Base-by-base conservation (phyloP, 2,329 filamentous ascomycete species). In the Botryotinia globosa region DNA sequence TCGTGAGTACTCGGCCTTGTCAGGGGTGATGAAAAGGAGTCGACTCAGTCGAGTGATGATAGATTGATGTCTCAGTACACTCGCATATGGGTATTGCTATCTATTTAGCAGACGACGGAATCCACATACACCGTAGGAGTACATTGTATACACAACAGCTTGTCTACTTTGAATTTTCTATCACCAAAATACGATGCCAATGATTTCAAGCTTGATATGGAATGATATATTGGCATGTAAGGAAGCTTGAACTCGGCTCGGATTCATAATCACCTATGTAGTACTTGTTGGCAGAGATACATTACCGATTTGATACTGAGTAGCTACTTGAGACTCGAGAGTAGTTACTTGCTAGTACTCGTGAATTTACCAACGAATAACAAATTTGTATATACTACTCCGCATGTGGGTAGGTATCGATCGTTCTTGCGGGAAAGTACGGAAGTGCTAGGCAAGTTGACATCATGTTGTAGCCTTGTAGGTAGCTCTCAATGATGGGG, bases 401-500 rank as follows among this genome's bases (percentile, higher is more conserved):
- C 48, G 48, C 6, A n/a, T n/a, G 9, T 39, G 37, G 37, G 4
- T 5, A 14, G 51, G n/a, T 8, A n/a, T 61, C 25, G 48, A 39
- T 39, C 58, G 59, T 63, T 65, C 29, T 9, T 65, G 32, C 63
- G 63, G 63, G 20, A 65, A 65, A 65, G 29, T 37, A 65, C 63
- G 63, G 44, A 44, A 65, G 42, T 4, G 20, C 61, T 18, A 42
- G 37, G n/a, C 37, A 63, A 44, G 37, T 63, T 62, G 59, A 62
- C 59, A 62, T 64, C 37, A 32, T 42, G 29, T 7, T 56, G 51
- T 56, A 56, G 51, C 51, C 29, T n/a, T n/a, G n/a, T n/a, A n/a
- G n/a, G n/a, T n/a, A n/a, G n/a, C n/a, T n/a, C n/a, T 32, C 42
- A 64, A 45, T 64, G 42, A 64, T 45, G 62, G 62, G 62, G 62